Conservation (phyloP, 2,329 filamentous ascomycete genomes). For the Didymosphaeria variabile region DNA sequence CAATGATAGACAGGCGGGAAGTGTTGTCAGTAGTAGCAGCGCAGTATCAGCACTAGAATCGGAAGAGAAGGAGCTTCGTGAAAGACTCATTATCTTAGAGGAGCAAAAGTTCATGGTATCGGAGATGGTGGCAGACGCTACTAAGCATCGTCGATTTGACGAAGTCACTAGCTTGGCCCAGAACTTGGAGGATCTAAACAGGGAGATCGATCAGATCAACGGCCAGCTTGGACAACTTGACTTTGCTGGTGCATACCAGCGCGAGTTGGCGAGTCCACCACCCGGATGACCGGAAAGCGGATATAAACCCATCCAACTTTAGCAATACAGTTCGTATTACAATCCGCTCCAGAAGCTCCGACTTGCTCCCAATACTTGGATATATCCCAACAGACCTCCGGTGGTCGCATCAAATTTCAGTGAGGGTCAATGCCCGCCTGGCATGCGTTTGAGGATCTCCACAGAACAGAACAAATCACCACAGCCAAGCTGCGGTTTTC, state of each 20-base stretch:
- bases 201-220: constrained; percentile 75
- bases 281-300: constrained; percentile 30
- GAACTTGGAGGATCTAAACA: constrained; percentile 83
- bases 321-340: background rate
- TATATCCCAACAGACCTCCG: background rate
- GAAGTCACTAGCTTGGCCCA: constrained; percentile 81
- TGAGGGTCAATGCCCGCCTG: background rate
- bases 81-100: constrained; percentile 83
- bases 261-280: constrained; percentile 34
- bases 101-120: constrained; percentile 91
- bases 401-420: background rate
- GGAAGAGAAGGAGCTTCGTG: constrained; percentile 83
- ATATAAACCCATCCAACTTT: background rate
- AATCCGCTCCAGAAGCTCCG: background rate
- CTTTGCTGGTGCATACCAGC: constrained; percentile 61
- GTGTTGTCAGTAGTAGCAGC: constrained; percentile 64
- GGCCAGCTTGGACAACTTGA: constrained; percentile 74
- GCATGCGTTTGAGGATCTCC: background rate
- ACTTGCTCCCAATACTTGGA: background rate
- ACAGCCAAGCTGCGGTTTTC: background rate
- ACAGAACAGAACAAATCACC: background rate
- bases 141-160: constrained; percentile 80
- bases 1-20: constrained; percentile 62
- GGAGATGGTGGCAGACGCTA: constrained; percentile 82
- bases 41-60: constrained; percentile 74